Base-by-base conservation (phyloP, 2,329 filamentous ascomycete genomes). In the Calonectria multiphialidica region DNA sequence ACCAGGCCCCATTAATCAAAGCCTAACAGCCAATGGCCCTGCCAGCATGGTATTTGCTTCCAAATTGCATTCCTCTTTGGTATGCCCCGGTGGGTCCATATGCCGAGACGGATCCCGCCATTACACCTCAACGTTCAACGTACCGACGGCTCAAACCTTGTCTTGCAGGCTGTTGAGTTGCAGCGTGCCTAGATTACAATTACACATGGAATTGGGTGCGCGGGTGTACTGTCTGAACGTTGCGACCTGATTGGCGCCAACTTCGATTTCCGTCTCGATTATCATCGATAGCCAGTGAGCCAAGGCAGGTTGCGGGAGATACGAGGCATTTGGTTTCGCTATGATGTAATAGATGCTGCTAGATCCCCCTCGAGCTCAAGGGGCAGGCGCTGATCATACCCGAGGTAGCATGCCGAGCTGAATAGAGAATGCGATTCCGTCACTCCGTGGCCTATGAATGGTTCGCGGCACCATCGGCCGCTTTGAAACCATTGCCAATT, bases 351-450 rank as follows among this genome's bases (percentile, higher is more conserved):
- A 47, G 15, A 66, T 13, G 55, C 5, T 28, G 53, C 37, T 23
- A 72, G 71, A 63, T 72, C 53, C 57, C 72, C 53, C 55, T 55
- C 65, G n/a, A 16, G 49, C 37, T 49, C 57, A 42, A 45, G 42
- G 47, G 45, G 37, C 40, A 25, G 33, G 33, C 45, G 75, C 72
- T 70, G 72, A 78, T 78, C 76, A 74, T 77, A 67, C 70, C 72
- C 30, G 66, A 72, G 72, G 42, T 44, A 73, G 72, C 50, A 63
- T 71, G 44, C 76, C 75, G 76, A 76, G 61, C 68, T 70, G 49
- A 37, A 28, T 53, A 18, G 63, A 59, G 66, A 68, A 55, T 67
- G 49, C 30, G 64, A 59, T 53, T 35, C 53, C 23, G 44, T 61
- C 50, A 62, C 30, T 59, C 33, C 33, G 45, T 35, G 25, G 18